Evolutionary conservation across 257 asterid species (phyloP).

Genomic region (Striga asiatica): DNA sequence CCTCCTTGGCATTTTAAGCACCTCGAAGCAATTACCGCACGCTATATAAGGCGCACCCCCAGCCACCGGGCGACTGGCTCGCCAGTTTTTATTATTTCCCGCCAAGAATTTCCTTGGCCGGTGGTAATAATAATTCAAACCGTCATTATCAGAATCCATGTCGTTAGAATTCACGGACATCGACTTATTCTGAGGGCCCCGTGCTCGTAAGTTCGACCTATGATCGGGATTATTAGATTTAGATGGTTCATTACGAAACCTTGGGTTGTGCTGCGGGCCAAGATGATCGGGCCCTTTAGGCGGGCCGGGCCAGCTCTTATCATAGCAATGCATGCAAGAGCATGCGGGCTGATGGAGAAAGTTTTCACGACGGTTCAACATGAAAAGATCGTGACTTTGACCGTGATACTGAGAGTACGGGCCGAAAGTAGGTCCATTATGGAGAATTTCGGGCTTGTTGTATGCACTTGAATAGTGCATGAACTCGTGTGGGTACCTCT

Average conservation of each 20-base stretch:
- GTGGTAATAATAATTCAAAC: constrained; percentile 36
- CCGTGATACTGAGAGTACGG: no score
- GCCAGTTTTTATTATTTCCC: constrained; percentile 29
- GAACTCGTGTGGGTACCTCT: constrained; percentile 32
- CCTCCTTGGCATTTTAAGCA: constrained; percentile 53
- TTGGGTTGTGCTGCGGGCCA: constrained; percentile 24
- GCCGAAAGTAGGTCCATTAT: constrained; percentile 11
- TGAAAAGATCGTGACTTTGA: constrained; percentile 32
- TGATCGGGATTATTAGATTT: constrained; percentile 26
- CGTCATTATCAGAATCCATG: constrained; percentile 36
- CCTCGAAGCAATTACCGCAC: constrained; percentile 79
- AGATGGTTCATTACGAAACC: constrained; percentile 31
- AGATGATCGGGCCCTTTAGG: constrained; percentile 36
- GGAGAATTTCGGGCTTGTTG: constrained; percentile 36
- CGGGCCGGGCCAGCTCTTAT: constrained; percentile 44
- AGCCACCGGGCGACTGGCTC: constrained; percentile 41
- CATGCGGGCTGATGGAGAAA: constrained; percentile 71
- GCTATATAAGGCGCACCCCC: constrained; percentile 90
- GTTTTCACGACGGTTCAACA: constrained; percentile 56
- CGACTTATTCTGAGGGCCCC: constrained; percentile 28
- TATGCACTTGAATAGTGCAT: constrained; percentile 26
- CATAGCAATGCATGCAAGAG: constrained; percentile 61
- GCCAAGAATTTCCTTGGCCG: constrained; percentile 39
- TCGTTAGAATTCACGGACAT: constrained; percentile 39
- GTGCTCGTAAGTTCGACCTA: constrained; percentile 16